These are phyloP conservation scores for Nemania bipapillata DNA, from an alignment of 2,329 filamentous ascomycete species.

Conservation along the genomic window DNA sequence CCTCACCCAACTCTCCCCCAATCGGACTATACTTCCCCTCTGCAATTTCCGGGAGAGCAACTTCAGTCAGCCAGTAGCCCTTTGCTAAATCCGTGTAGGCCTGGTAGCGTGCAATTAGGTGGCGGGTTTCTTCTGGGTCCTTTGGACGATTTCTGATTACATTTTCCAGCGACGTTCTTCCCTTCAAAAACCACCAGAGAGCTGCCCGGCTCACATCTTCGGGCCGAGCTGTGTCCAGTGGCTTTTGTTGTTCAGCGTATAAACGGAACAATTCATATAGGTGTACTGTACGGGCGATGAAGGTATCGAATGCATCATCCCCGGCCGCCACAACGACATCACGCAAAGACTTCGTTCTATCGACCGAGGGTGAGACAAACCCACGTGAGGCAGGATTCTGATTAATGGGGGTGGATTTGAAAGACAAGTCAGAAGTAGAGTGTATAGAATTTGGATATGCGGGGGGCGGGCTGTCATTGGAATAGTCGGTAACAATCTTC, in stretches of 20 bases:
- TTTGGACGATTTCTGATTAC: constrained; percentile 73
- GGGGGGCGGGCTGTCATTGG: constrained; percentile 44
- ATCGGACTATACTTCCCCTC: constrained; percentile 56
- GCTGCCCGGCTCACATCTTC: constrained; percentile 76
- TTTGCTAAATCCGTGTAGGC: constrained; percentile 88
- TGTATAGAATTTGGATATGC: constrained; percentile 44
- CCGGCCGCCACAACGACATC: constrained; percentile 59
- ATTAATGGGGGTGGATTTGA: constrained; percentile 46
- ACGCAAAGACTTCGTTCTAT: constrained; percentile 50
- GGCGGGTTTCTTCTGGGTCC: constrained; percentile 65
- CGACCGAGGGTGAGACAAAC: constrained; percentile 41
- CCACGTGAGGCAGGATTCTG: constrained; percentile 44
- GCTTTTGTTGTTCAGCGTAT: constrained; percentile 78
- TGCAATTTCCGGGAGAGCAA: constrained; percentile 63
- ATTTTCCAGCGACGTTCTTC: constrained; percentile 78
- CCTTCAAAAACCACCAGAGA: constrained; percentile 90
- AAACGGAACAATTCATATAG: constrained; percentile 80
- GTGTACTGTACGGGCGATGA: constrained; percentile 76
- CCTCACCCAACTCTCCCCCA: constrained; percentile 62
- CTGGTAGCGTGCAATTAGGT: constrained; percentile 72
- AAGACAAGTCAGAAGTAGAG: constrained; percentile 47
- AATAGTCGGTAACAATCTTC: constrained; percentile 39
- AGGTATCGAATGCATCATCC: constrained; percentile 75
- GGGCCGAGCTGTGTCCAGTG: constrained; percentile 70
- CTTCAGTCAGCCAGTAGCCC: constrained; percentile 79